phyloP scores from a whole-genome alignment of 139 green algal species.

The Chlorella sp. region DNA sequence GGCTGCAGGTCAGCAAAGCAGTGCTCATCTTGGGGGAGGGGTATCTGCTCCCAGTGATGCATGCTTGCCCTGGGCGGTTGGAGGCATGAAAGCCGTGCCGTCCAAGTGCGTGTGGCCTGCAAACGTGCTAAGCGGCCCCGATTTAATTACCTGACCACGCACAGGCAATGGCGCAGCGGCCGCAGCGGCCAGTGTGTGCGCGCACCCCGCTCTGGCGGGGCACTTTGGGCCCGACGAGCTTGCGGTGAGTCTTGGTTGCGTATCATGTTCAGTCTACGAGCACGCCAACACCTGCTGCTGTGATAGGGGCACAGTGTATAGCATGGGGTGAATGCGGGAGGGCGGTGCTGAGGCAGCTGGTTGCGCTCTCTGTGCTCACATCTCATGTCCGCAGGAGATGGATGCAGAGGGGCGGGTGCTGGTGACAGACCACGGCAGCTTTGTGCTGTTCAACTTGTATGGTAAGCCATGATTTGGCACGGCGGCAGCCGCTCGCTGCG shows the following conservation, averaged over 20 bases:
- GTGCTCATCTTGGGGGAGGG: too few relatives aligned
- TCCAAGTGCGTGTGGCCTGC: too few relatives aligned
- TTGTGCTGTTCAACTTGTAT: conserved; percentile 71
- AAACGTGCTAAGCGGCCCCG: too few relatives aligned
- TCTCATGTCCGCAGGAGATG: conserved; percentile 24
- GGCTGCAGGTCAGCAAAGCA: not conserved
- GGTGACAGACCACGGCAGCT: conserved; percentile 62
- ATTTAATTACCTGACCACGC: too few relatives aligned
- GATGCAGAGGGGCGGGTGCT: conserved; percentile 66
- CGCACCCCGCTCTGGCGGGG: not conserved
- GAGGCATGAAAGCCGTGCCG: too few relatives aligned
- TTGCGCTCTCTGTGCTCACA: not conserved
- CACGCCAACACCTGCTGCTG: not conserved
- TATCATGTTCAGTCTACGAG: not conserved
- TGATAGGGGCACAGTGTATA: not conserved
- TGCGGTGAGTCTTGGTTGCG: not conserved
- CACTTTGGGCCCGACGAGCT: conserved; percentile 16
- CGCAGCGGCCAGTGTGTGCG: not conserved
- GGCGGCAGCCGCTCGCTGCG: not conserved
- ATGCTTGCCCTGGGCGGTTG: too few relatives aligned
- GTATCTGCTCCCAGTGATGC: too few relatives aligned
- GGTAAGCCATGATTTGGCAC: not conserved
- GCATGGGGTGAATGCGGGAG: not conserved
- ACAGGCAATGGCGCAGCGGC: not conserved
- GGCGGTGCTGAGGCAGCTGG: not conserved